These are phyloP conservation scores for Juncus inflexus DNA, from an alignment of 176 grass and related monocot genomes.

Conservation along the genomic window DNA sequence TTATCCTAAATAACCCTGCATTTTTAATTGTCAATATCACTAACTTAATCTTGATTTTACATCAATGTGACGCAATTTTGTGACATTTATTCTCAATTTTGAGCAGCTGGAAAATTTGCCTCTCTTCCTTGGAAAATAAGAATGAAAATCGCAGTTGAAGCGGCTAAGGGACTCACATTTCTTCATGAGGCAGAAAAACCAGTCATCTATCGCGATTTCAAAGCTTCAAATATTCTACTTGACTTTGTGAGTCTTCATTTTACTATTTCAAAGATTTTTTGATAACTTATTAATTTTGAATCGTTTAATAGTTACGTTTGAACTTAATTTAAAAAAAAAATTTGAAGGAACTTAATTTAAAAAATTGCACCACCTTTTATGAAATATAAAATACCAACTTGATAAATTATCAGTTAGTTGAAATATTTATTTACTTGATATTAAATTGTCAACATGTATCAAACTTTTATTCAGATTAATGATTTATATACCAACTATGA, in stretches of 20 bases:
- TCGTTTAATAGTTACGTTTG: not conserved
- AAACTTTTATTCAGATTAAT: no score
- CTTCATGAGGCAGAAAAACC: slow-evolving; percentile 75
- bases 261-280: not conserved
- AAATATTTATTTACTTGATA: no score
- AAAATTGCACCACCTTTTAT: not conserved
- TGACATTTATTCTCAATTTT: slow-evolving; percentile 2
- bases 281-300: not conserved
- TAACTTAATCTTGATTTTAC: no score
- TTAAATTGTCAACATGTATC: no score
- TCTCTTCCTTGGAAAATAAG: slow-evolving; percentile 64
- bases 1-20: no score
- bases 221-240: slow-evolving; percentile 85
- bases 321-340: no score
- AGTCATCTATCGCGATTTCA: slow-evolving; percentile 93
- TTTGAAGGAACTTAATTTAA: no score
- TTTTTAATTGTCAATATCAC: no score
- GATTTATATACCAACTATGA: no score
- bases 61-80: slow-evolving; percentile 3
- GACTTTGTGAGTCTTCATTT: slow-evolving; percentile 42
- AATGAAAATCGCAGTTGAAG: slow-evolving; percentile 65
- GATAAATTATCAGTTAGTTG: no score
- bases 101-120: slow-evolving; percentile 32
- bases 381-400: not conserved
- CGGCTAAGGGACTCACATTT: slow-evolving; percentile 83